phyloP scores from a whole-genome alignment of 768 basidiomycete genomes.

The Boletus rufocinnamomeus region DNA sequence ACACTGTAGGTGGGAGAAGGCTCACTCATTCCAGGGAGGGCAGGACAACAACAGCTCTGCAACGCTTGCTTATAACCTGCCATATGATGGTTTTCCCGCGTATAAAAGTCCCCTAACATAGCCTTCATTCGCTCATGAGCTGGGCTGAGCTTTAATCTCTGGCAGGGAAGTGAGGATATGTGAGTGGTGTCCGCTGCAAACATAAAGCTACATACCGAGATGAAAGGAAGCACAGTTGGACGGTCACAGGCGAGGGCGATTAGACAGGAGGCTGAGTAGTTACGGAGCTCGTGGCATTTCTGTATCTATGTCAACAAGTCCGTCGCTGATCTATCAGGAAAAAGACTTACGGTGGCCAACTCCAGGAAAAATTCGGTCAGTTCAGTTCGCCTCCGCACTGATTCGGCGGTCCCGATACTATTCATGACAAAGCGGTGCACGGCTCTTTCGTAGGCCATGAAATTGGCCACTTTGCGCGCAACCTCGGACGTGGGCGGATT shows the following conservation, averaged over 20 bases:
- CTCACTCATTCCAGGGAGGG: slow-evolving; percentile 37
- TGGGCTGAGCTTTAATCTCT: slow-evolving; percentile 31
- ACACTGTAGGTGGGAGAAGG: not conserved
- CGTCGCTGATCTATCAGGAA: not conserved
- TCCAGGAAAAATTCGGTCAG: slow-evolving; percentile 48
- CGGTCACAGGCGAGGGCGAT: slow-evolving; percentile 46
- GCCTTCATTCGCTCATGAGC: slow-evolving; percentile 24
- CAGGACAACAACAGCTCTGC: slow-evolving; percentile 31
- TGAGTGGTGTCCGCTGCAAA: not conserved
- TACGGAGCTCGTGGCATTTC: slow-evolving; percentile 48
- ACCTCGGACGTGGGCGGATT: slow-evolving; percentile 30
- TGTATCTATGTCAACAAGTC: slow-evolving; percentile 23
- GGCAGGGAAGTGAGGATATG: not conserved
- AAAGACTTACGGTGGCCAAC: slow-evolving; percentile 40
- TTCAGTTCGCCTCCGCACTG: slow-evolving; percentile 23
- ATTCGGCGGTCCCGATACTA: slow-evolving; percentile 27
- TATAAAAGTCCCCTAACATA: slow-evolving; percentile 26
- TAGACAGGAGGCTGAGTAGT: slow-evolving; percentile 45
- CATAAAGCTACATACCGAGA: slow-evolving; percentile 18
- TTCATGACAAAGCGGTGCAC: slow-evolving; percentile 48
- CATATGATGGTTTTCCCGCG: slow-evolving; percentile 29
- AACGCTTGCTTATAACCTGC: slow-evolving; percentile 34
- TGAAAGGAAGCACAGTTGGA: slow-evolving; percentile 38
- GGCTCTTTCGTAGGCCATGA: slow-evolving; percentile 39
- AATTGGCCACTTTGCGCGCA: slow-evolving; percentile 29